phyloP scores from a whole-genome alignment of 495 filamentous ascomycete genomes.

The Viridothelium virens region DNA sequence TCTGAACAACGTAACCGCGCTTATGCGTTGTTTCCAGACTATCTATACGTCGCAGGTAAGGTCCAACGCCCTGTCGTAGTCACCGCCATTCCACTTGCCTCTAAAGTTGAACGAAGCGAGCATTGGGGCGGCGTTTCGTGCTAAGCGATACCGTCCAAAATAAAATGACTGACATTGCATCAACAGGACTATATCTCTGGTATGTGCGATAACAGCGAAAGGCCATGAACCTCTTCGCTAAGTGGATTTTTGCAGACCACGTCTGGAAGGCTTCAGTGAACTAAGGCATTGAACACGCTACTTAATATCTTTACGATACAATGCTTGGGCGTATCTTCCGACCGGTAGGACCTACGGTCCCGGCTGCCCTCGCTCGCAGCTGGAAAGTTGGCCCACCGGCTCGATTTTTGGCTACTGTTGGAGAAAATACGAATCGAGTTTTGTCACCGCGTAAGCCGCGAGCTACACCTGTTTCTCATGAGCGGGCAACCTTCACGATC shows the following conservation, averaged over 20 bases:
- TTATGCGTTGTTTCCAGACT: conserved; percentile 5
- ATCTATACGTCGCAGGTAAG: conserved; percentile 10
- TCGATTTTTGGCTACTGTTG: conserved; percentile 63
- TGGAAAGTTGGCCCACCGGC: conserved; percentile 44
- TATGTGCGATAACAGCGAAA: not conserved
- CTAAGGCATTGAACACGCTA: conserved; percentile 43
- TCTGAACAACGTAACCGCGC: not conserved
- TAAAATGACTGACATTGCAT: not conserved
- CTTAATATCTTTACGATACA: conserved; percentile 32
- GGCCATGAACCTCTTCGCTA: not conserved
- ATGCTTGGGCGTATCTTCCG: conserved; percentile 67
- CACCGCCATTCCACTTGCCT: not conserved
- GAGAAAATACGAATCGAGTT: conserved; percentile 55
- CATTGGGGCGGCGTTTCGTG: not conserved
- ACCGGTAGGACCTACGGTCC: conserved; percentile 45
- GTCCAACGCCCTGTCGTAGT: not conserved
- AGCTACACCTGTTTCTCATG: conserved; percentile 53
- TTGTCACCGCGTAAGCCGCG: conserved; percentile 39
- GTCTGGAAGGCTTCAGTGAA: conserved; percentile 92
- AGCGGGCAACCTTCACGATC: conserved; percentile 90
- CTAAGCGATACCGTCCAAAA: not conserved
- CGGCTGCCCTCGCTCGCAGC: conserved; percentile 48
- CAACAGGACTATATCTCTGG: conserved; percentile 9
- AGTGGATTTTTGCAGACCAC: conserved; percentile 56
- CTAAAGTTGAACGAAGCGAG: not conserved